phyloP scores from a whole-genome alignment of 1,139 yeast species.

The Debaryomyces sp. region DNA sequence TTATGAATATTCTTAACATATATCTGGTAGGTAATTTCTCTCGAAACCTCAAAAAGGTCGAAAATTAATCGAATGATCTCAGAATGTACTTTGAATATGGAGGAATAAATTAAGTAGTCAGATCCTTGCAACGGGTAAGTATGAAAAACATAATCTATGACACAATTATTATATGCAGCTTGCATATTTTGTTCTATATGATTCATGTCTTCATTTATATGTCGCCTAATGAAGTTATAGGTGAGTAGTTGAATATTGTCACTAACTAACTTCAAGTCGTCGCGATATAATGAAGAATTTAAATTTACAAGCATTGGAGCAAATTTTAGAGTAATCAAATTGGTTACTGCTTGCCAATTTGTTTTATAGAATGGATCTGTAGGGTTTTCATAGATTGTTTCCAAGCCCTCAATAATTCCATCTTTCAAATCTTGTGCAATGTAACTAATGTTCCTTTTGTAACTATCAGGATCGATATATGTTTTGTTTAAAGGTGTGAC shows the following conservation, averaged over 20 bases:
- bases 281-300: no score
- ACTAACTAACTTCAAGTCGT: neutral
- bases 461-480: neutral
- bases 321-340: slow-evolving; percentile 49
- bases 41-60: neutral
- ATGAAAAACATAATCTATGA: neutral
- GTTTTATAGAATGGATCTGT: neutral
- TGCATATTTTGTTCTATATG: neutral
- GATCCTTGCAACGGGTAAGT: neutral
- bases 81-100: neutral
- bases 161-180: neutral
- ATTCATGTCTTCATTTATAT: neutral
- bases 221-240: neutral
- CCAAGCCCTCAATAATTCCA: neutral
- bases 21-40: neutral
- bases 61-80: neutral
- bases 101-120: neutral
- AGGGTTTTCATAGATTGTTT: neutral
- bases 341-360: slow-evolving; percentile 16
- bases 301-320: slow-evolving; percentile 43
- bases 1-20: neutral
- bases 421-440: neutral
- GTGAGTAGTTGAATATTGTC: neutral
- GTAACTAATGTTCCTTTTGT: neutral
- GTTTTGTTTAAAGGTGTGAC: neutral